Evolutionary conservation across 179 eudicot species (phyloP).

Genomic region (Silene coronaria): DNA sequence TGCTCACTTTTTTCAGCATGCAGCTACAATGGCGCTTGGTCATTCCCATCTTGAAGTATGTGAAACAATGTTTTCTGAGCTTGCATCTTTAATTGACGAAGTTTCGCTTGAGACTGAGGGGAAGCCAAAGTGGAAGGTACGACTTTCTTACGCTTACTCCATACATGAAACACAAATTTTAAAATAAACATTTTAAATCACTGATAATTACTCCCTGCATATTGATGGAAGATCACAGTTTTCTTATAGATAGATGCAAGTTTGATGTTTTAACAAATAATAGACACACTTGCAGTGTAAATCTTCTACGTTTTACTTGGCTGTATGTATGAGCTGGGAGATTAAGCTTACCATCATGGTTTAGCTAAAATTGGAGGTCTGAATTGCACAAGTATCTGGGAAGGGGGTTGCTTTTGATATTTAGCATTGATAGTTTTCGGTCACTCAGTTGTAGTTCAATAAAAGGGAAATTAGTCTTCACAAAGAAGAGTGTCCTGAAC

Average conservation of each 20-base stretch:
- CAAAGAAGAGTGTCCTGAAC: background rate
- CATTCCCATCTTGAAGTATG: slow-evolving; percentile 91
- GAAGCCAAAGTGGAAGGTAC: slow-evolving; percentile 99
- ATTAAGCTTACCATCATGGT: background rate
- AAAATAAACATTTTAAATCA: background rate
- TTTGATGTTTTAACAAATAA: background rate
- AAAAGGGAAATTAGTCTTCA: background rate
- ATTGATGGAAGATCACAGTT: background rate
- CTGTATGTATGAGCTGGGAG: background rate
- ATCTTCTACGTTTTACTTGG: background rate
- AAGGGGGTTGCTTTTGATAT: background rate
- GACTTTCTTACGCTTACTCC: slow-evolving; percentile 12
- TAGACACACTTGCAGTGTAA: background rate
- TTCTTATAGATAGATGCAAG: background rate
- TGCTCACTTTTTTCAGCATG: slow-evolving; percentile 50
- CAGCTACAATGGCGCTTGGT: slow-evolving; percentile 96
- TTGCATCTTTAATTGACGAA: slow-evolving; percentile 84
- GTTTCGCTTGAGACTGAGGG: slow-evolving; percentile 84
- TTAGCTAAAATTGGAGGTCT: background rate
- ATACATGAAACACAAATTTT: slow-evolving; percentile 1
- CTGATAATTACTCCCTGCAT: background rate
- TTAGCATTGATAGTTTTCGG: background rate
- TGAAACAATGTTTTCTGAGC: slow-evolving; percentile 91
- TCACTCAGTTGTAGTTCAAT: background rate
- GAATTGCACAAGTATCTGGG: background rate